Evolutionary conservation across 441 rosid genomes (phyloP).

Genomic region (Theobroma grandiflorum): DNA sequence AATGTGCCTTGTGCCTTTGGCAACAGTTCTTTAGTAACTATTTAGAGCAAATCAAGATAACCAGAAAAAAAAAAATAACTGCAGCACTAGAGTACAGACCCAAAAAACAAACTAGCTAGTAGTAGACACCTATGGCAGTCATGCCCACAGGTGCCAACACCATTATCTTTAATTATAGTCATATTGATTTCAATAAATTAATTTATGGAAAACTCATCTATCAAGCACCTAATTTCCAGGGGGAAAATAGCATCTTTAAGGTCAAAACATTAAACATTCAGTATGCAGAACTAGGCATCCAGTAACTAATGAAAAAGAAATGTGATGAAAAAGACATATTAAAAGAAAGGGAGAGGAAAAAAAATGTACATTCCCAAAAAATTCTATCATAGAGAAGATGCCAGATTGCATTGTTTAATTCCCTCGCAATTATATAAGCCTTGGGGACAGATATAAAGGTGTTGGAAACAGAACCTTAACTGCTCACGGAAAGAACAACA

Average conservation of each 20-base stretch:
- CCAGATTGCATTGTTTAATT: background rate
- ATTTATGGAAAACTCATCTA: background rate
- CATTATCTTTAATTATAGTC: background rate
- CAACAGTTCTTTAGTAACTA: background rate
- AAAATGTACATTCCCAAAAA: background rate
- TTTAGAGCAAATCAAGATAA: background rate
- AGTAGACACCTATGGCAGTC: background rate
- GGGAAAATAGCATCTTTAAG: background rate
- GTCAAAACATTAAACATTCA: background rate
- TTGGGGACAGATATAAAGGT: no score
- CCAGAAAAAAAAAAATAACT: background rate
- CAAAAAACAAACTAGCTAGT: background rate
- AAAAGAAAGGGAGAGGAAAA: background rate
- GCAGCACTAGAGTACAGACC: background rate
- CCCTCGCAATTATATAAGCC: no score
- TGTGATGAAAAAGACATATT: background rate
- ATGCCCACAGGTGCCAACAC: background rate
- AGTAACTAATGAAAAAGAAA: background rate
- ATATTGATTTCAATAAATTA: background rate
- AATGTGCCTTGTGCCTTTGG: background rate
- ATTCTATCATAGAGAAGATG: background rate
- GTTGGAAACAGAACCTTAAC: background rate
- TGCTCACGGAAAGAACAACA: background rate
- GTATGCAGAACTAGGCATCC: background rate
- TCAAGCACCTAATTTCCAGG: slow-evolving; percentile 2